Percentiles rank a stretch among this genome's conserved stretches.
Evolutionary conservation across 2,329 filamentous ascomycete species (phyloP).

Genomic region (Grosmannia serpens): DNA sequence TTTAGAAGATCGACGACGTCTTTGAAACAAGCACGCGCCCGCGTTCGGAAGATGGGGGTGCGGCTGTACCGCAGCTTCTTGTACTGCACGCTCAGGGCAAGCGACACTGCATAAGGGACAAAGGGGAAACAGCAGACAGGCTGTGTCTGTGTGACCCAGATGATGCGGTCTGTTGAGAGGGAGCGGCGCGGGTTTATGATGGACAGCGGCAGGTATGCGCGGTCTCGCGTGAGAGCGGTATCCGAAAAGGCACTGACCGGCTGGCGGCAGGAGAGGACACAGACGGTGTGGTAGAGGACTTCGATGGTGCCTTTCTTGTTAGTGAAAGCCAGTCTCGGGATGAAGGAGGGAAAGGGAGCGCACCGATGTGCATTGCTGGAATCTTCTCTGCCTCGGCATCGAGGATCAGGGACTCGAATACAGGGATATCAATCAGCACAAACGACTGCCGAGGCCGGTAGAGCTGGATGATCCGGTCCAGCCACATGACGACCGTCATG

Average conservation of each 20-base stretch:
- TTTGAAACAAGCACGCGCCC: conserved; percentile 43
- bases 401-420: conserved; percentile 46
- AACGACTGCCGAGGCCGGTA: conserved; percentile 44
- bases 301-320: conserved; percentile 43
- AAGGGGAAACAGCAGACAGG: conserved; percentile 43
- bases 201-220: conserved; percentile 30
- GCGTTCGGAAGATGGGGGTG: conserved; percentile 44
- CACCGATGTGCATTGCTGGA: conserved; percentile 37
- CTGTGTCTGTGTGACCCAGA: conserved; percentile 40
- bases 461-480: conserved; percentile 48
- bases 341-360: background rate
- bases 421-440: conserved; percentile 40
- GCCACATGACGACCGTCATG: conserved; percentile 38
- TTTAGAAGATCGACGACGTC: conserved; percentile 41
- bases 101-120: conserved; percentile 48
- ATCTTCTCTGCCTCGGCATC: conserved; percentile 39
- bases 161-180: conserved; percentile 45
- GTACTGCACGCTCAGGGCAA: conserved; percentile 51
- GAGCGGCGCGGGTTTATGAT: conserved; percentile 44
- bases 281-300: conserved; percentile 52
- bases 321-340: background rate
- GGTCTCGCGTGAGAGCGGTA: conserved; percentile 26
- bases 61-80: conserved; percentile 52
- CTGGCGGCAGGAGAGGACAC: conserved; percentile 50
- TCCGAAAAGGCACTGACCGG: conserved; percentile 20